Base-by-base conservation (phyloP, 2,329 filamentous ascomycete genomes). In the Phaeosphaeria sp. region DNA sequence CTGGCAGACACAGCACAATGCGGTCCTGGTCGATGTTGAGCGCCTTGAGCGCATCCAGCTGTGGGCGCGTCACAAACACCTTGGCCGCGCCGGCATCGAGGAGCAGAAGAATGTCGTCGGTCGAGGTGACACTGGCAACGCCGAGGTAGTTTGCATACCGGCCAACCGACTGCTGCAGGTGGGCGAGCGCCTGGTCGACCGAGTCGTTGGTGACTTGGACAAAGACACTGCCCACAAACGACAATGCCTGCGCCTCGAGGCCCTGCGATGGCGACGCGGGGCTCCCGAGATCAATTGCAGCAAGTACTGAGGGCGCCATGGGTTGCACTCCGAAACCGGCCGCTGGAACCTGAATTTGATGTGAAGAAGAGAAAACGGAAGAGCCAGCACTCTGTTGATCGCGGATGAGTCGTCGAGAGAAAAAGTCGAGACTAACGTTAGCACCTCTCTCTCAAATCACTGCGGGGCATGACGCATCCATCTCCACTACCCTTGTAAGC, bases 81-180 rank as follows among this genome's bases (percentile, higher is more conserved):
- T 90, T 95, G 52, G 88, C 86, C 6, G 93, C 92, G 58, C 95
- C 95, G 63, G 88, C 86, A 75, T 99, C 91, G 55, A 99, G 87
- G 36, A 98, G 84, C 47, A 90, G 85, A 53, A 94, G 80, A 36
- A 98, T 82, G 63, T 96, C 90, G 65, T 93, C 89, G 54, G 82
- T 81, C 11, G 88, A 87, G 30, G 85, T 77, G 41, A 98, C 83
- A 21, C 80, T 79, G 4, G 90, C 89, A 50, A 89, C 92, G 69
- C 97, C 92, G 65, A 97, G 85, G 75, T 90, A 93, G 63, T 91
- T 85, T 64, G 83, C 77, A 52, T 86, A 84, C 9, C 78, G 77
- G 53, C 82, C 80, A 62, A 87, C 84, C 43, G 87, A 84, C 51
- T 83, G 77, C 54, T 83, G 82, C 43, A 90, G 79, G 69, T 89